Base-by-base conservation (phyloP, 2,329 filamentous ascomycete genomes). In the Nigrospora oryzae region DNA sequence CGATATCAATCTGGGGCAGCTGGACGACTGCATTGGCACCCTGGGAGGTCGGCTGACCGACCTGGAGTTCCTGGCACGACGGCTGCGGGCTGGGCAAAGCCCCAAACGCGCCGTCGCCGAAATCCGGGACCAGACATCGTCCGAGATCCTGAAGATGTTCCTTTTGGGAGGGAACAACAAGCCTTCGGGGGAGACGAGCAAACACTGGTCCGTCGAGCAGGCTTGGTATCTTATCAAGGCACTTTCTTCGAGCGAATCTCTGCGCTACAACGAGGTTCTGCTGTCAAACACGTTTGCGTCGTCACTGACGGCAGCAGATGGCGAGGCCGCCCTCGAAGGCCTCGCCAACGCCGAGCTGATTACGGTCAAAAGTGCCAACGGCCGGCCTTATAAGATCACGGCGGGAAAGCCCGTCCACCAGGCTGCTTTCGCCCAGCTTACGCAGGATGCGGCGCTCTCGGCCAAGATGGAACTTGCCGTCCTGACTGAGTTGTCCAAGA, bases 41-140 rank as follows among this genome's bases (percentile, higher is more conserved):
- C 75, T 98, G 2, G 93, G 93, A 17, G 93, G 93, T 2, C 86
- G 93, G 4, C 75, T 98, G n/a, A 95, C 89, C 0, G 93, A 98
- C 58, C 81, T 98, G 16, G 91, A 97, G 60, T 94, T 93, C 58
- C 79, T 98, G 37, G 86, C 90, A n/a, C 81, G 91, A 33, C 79
- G 93, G 15, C 85, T 98, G 55, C 88, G 89, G 65, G 81, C 85
- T 1, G 91, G 93, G 14, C 89, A 96, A 62, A 84, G 77, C 2
- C 93, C 93, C 1, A 77, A 75, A 51, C 75, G 84, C 53, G 93
- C 93, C 3, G 84, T 96, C 3, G 73, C 81, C 17, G 89, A 95
- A 51, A 97, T 98, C 50, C 85, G 95, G 44, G 83, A 88, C 44
- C 89, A 95, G 59, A 86, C 85, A 15, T 86, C 89, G 1, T 87